Evolutionary conservation across 805 yeast species (phyloP), one percentile per base, ranked within the genome.

Genomic region (Debaryomyces hansenii): DNA sequence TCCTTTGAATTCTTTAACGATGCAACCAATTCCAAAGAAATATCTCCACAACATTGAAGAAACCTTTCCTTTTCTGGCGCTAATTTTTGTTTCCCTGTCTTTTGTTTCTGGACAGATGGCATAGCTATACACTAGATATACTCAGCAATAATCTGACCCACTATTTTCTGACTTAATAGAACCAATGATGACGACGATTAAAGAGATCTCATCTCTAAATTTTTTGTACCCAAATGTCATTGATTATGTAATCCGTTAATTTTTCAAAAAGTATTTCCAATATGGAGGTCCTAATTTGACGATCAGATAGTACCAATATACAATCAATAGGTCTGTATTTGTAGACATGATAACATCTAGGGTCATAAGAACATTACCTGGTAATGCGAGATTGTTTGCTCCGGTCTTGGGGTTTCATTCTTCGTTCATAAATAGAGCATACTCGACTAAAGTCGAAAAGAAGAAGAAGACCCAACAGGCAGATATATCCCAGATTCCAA

Each of bases 31-130:
- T 90, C 97, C 40, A 87, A 71, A 2, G 96, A 87, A 41, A 91
- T 87, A 59, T 91, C 98, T 20, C 96, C 87, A 67, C 97, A 90
- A 64, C 97, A 89, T 63, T 87, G 90, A 37, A 92, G 69, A 60
- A 92, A 92, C 48, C 98, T 77, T 70, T 92, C 99, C 66, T 87
- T 90, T 60, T 91, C 98, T 1, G 96, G 95, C 16, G 91, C 87
- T 36, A 84, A 72, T 55, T 86, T 87, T 53, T 79, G 87, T 59
- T 83, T 83, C 20, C 66, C 63, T 10, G 53, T 31, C 39, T 53
- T 53, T 31, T 52, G 52, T 18, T 39, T 40, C 32, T 57, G 56
- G 11, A 59, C 67, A 10, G 72, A 60, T 15, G 73, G 72, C 74
- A 69, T 69, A 20, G 21, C 21, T 34, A 4, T 28, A n/a, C 15